Percentiles rank a stretch among this genome's conserved stretches.
phyloP scores from a whole-genome alignment of 352 stramenopile species.

The Pythium dissotocum region DNA sequence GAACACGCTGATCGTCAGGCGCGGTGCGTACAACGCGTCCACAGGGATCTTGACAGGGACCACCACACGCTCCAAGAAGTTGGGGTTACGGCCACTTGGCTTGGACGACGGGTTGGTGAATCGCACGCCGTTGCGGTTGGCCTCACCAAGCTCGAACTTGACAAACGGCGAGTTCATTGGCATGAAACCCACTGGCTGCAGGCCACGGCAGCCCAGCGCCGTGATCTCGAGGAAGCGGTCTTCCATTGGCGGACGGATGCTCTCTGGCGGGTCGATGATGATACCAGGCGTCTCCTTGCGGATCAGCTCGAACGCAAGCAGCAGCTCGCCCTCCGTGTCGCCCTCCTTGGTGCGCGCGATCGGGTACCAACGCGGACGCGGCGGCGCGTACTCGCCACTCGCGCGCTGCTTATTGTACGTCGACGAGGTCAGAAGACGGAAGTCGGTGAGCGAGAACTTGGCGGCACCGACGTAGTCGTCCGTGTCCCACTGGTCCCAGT shows the following conservation, averaged over 20 bases:
- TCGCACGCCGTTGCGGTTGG: constrained; percentile 55
- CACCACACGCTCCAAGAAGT: constrained; percentile 88
- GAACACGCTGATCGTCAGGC: constrained; percentile 84
- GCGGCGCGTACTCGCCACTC: constrained; percentile 53
- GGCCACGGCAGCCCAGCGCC: constrained; percentile 68
- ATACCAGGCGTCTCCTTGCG: constrained; percentile 62
- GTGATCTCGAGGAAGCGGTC: constrained; percentile 83
- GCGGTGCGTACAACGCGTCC: constrained; percentile 82
- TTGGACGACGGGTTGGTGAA: constrained; percentile 79
- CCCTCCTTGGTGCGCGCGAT: constrained; percentile 60
- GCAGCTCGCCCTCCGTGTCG: constrained; percentile 70
- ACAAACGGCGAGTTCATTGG: constrained; percentile 83
- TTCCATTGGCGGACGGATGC: constrained; percentile 57
- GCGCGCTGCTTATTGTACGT: constrained; percentile 55
- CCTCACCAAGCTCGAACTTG: constrained; percentile 83
- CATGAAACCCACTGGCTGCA: constrained; percentile 83
- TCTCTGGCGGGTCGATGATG: constrained; percentile 58
- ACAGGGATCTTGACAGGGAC: constrained; percentile 83
- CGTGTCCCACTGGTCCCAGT: constrained; percentile 71
- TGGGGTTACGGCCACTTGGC: constrained; percentile 79
- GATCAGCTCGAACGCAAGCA: constrained; percentile 80
- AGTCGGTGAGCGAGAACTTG: constrained; percentile 61
- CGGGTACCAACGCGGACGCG: constrained; percentile 70
- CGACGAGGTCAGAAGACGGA: constrained; percentile 55
- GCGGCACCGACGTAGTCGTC: constrained; percentile 72